A percentile compares a stretch with the other conserved stretches of the same genome.
Evolutionary conservation across 139 green algal genomes (phyloP).

Genomic region (Coccomyxa sp.): DNA sequence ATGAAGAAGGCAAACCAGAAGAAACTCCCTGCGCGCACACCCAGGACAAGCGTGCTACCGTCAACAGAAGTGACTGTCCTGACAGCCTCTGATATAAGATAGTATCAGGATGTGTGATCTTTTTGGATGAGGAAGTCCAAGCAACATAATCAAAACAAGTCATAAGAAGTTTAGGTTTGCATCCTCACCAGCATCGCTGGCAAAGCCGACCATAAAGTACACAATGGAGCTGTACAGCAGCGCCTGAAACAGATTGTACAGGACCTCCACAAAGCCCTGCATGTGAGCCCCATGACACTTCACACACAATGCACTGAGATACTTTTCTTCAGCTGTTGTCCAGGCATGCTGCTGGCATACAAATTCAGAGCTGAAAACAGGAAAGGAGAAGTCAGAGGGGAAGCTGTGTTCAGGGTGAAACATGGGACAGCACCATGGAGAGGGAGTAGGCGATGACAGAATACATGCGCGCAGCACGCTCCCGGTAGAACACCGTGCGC

Average conservation of each 20-base stretch:
- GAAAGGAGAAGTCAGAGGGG: neutral
- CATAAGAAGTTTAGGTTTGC: neutral
- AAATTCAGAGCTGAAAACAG: too few species aligned
- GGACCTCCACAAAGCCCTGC: conserved; percentile 12
- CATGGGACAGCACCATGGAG: neutral
- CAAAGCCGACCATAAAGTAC: conserved; percentile 33
- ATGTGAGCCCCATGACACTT: neutral
- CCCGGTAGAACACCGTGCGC: conserved; percentile 56
- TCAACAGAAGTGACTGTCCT: too few species aligned
- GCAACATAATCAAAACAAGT: too few species aligned
- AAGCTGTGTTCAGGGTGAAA: neutral
- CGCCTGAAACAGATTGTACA: conserved; percentile 11
- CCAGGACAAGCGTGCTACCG: neutral
- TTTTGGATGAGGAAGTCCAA: neutral
- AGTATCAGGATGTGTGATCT: too few species aligned
- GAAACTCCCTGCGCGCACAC: conserved; percentile 36
- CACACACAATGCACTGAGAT: neutral
- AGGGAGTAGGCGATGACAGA: conserved; percentile 4
- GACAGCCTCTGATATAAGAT: too few species aligned
- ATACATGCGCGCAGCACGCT: conserved; percentile 32
- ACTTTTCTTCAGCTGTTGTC: too few species aligned
- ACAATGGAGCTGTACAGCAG: conserved; percentile 39
- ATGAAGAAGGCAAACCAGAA: conserved; percentile 34
- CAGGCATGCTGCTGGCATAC: too few species aligned
- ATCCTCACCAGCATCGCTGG: conserved; percentile 10